Percentiles rank a stretch among this genome's conserved stretches.
These are phyloP conservation scores for Yarrowia porcina DNA, from an alignment of 805 yeast species.

Conservation along the genomic window DNA sequence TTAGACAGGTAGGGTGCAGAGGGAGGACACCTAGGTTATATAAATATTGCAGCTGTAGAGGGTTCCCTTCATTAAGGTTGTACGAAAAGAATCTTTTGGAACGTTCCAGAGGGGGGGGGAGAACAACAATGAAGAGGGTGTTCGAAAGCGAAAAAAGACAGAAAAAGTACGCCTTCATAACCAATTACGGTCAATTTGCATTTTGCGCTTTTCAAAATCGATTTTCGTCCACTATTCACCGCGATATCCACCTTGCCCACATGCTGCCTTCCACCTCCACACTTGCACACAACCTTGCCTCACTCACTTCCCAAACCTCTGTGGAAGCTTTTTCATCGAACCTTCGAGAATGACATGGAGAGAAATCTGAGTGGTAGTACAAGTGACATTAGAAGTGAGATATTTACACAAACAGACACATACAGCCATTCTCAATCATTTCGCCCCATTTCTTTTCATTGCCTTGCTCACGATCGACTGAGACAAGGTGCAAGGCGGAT, in stretches of 20 bases:
- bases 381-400: too few relatives aligned
- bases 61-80: not conserved
- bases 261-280: not conserved
- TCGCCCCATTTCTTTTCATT: not conserved
- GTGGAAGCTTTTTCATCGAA: too few relatives aligned
- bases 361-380: too few relatives aligned
- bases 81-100: conserved; percentile 16
- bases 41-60: not conserved
- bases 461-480: not conserved
- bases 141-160: not conserved
- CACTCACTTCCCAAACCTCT: too few relatives aligned
- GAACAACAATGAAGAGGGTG: not conserved
- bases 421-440: not conserved
- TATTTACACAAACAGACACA: too few relatives aligned
- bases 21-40: not conserved
- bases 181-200: not conserved
- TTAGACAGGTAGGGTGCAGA: not conserved
- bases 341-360: too few relatives aligned
- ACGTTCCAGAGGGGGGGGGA: not conserved
- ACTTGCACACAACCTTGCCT: too few relatives aligned
- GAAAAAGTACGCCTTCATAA: not conserved
- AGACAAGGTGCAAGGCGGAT: conserved; percentile 7
- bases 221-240: not conserved
- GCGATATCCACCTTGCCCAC: not conserved
- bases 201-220: too few relatives aligned